Base-by-base conservation (phyloP, 257 asterid genomes). In the Solanum tarapatanum region DNA sequence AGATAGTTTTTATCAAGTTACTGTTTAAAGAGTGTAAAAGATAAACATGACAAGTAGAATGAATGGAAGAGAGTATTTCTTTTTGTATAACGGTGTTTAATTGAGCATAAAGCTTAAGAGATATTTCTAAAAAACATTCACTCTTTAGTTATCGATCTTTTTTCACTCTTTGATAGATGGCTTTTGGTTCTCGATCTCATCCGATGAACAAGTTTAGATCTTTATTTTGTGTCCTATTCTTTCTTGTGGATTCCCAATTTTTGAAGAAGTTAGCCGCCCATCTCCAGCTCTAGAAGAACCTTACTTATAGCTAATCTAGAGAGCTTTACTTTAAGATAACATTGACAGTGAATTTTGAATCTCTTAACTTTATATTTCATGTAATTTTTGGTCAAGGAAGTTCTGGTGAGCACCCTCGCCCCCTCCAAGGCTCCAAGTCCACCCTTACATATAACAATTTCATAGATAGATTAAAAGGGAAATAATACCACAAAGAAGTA, bases 41-140 rank as follows among this genome's bases (percentile, higher is more conserved):
- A 4, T 1, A 64, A 64, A 24, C 13, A 24, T 10, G 0, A 64
- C 33, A n/a, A 24, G 1, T 64, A 64, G 1, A 64, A n/a, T 64
- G 6, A 1, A 11, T 4, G 1, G 0, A 0, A 64, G 1, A 4
- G 7, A n/a, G 8, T 7, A 7, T 55, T 55, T 55, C 0, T 55
- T 21, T 21, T 21, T 19, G 3, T 19, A 58, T 3, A 19, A 19
- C 8, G 4, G 0, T 55, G n/a, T 55, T 55, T 16, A 55, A 17
- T 7, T 55, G 24, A 55, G 11, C 8, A 55, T 6, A 11, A 55
- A 3, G 2, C 24, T 55, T 19, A 21, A 21, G 1, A 17, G 5
- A 58, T 58, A 8, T 8, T 21, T 19, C 4, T 21, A 3, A 21
- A 4, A 58, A 3, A 58, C 11, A 21, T 19, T 58, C 5, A 19